These are phyloP conservation scores for Malassezia caprae DNA, from an alignment of 1,284 basidiomycete genomes.

Conservation along the genomic window DNA sequence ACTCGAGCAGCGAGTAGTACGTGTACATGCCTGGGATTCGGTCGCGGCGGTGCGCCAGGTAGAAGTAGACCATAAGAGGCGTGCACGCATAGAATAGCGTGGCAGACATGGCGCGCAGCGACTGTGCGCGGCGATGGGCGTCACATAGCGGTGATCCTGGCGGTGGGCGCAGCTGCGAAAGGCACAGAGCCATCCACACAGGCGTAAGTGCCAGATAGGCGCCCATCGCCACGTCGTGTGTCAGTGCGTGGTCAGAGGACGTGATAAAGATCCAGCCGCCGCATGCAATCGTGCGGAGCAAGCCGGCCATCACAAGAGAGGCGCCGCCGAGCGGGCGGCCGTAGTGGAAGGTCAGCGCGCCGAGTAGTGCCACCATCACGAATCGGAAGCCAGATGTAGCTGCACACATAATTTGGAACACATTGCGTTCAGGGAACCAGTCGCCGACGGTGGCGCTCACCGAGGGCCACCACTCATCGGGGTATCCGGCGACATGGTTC, in stretches of 20 bases:
- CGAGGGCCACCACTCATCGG: conserved; percentile 83
- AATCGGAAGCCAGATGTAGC: conserved; percentile 63
- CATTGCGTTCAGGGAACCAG: conserved; percentile 76
- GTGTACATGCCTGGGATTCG: conserved; percentile 39
- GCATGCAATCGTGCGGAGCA: conserved; percentile 69
- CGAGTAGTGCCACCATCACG: conserved; percentile 63
- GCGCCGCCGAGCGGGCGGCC: conserved; percentile 16
- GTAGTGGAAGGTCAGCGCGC: conserved; percentile 29
- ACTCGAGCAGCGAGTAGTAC: conserved; percentile 41
- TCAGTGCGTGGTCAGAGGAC: conserved; percentile 64
- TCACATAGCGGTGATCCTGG: not conserved
- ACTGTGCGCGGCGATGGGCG: conserved; percentile 14
- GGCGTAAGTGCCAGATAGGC: conserved; percentile 49
- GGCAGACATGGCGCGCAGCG: conserved; percentile 25
- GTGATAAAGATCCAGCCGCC: conserved; percentile 91
- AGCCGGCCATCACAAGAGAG: conserved; percentile 57
- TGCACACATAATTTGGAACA: conserved; percentile 85
- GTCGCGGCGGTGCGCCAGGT: conserved; percentile 34
- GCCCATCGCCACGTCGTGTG: conserved; percentile 83
- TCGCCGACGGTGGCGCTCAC: conserved; percentile 80
- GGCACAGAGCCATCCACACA: conserved; percentile 60
- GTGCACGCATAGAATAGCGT: conserved; percentile 35
- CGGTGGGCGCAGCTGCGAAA: conserved; percentile 26
- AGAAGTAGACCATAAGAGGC: conserved; percentile 41
- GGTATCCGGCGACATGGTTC: conserved; percentile 71